These are phyloP conservation scores for Capsella bursapastoris DNA, from an alignment of 345 rosid species.

Conservation along the genomic window DNA sequence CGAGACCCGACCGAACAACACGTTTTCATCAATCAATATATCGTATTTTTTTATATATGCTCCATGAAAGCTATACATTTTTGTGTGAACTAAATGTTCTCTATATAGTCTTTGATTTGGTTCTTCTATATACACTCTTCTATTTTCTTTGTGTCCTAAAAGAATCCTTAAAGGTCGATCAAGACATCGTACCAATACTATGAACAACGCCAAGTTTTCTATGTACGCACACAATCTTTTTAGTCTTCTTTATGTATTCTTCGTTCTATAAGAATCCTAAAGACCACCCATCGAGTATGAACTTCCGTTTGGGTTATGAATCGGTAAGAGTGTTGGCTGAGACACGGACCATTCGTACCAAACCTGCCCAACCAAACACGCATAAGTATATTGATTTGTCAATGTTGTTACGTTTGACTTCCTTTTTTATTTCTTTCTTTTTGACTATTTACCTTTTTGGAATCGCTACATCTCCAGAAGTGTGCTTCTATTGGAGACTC, in stretches of 20 bases:
- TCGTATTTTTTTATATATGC: neutral
- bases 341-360: conserved; percentile 91
- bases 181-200: neutral
- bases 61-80: neutral
- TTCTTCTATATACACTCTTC: neutral
- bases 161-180: neutral
- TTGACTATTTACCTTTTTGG: conserved; percentile 57
- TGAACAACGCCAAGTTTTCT: neutral
- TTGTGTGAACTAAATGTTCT: neutral
- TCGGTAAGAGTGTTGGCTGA: conserved; percentile 56
- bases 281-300: conserved; percentile 80
- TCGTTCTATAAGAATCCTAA: neutral
- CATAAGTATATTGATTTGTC: neutral
- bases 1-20: neutral
- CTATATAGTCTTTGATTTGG: neutral
- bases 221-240: neutral
- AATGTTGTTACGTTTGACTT: neutral
- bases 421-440: neutral
- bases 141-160: neutral
- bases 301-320: conserved; percentile 78
- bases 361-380: conserved; percentile 50
- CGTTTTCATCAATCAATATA: neutral
- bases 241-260: neutral
- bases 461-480: conserved; percentile 78
- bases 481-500: conserved; percentile 69